Base-by-base conservation (phyloP, 1,284 basidiomycete species). In the Rhizoctonia solani region DNA sequence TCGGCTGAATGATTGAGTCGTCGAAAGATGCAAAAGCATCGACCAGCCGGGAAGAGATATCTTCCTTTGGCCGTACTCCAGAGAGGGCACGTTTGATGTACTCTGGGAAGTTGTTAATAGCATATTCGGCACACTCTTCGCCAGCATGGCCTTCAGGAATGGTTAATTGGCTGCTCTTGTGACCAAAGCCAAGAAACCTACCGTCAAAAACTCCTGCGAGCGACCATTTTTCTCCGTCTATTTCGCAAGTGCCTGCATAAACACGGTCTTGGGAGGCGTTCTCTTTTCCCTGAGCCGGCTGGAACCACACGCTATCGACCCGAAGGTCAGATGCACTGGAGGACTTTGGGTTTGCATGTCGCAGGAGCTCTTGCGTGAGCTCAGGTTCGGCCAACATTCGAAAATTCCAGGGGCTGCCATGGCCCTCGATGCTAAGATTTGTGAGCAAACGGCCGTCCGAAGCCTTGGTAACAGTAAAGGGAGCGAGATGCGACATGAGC, bases 191-290 rank as follows among this genome's bases (percentile, higher is more conserved):
- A n/a, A n/a, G n/a, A n/a, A n/a, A n/a, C 44, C 16, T 32, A 55
- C 68, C 68, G 34, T 69, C 68, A 25, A 69, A 69, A 4, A 69
- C 61, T 2, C 42, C 68, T 6, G 46, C n/a, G 13, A 69, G 44
- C 11, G 54, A 47, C 59, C 59, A 63, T 3, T 23, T 23, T 29
- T 41, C 32, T 14, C 59, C 59, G 23, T 21, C 5, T 16, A 41
- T 11, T 14, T 21, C 21, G 30, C 41, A 47, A 23, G 16, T 3
- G 6, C 59, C 59, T 27, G 34, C 59, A 41, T 63, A 53, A 41
- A 63, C 32, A 29, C 68, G 59, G 37, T 69, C 68, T 52, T 69
- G 68, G 32, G 61, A 66, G 23, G 14, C 16, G 16, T 66, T 29
- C n/a, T 69, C 25, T 25, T 69, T 53, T 1, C 44, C 59, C 37